phyloP scores from a whole-genome alignment of 129 eudicot species.

The Escallonia herrerae region DNA sequence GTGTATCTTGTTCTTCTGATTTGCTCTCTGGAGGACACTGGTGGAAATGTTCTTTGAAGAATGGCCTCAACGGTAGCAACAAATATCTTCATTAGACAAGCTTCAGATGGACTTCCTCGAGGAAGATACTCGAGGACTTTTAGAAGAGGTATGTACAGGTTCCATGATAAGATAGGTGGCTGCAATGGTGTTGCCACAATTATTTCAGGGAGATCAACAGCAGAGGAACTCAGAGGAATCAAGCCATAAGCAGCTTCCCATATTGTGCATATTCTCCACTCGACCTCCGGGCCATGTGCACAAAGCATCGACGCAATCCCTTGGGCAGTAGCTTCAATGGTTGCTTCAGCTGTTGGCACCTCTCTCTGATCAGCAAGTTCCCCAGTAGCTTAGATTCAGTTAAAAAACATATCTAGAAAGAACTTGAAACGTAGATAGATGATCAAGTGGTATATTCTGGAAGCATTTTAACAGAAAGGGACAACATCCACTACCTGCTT shows the following conservation, averaged over 20 bases:
- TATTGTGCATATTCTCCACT: slow-evolving; percentile 98
- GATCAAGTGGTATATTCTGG: not conserved
- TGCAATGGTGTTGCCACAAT: slow-evolving; percentile 94
- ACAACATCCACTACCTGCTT: slow-evolving; percentile 49
- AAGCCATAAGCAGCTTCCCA: slow-evolving; percentile 99
- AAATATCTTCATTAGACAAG: slow-evolving; percentile 95
- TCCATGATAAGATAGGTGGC: slow-evolving; percentile 93
- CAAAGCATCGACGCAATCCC: slow-evolving; percentile 97
- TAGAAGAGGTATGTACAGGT: slow-evolving; percentile 83
- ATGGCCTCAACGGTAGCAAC: slow-evolving; percentile 95
- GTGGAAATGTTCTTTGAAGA: slow-evolving; percentile 88
- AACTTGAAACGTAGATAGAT: not conserved
- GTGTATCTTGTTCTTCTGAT: slow-evolving; percentile 44
- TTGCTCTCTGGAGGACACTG: slow-evolving; percentile 58
- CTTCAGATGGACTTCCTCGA: slow-evolving; percentile 95
- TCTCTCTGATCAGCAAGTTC: slow-evolving; percentile 46
- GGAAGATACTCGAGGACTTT: slow-evolving; percentile 97
- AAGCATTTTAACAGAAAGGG: slow-evolving; percentile 5
- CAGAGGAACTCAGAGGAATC: slow-evolving; percentile 85
- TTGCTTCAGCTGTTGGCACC: slow-evolving; percentile 77
- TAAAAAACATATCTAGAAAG: not conserved
- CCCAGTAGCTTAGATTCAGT: not conserved
- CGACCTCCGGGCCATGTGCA: slow-evolving; percentile 97
- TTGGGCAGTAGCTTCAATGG: slow-evolving; percentile 95
- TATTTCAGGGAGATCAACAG: slow-evolving; percentile 89